phyloP scores from a whole-genome alignment of 176 grass and related monocot genomes.

The Saccharum officinarum region DNA sequence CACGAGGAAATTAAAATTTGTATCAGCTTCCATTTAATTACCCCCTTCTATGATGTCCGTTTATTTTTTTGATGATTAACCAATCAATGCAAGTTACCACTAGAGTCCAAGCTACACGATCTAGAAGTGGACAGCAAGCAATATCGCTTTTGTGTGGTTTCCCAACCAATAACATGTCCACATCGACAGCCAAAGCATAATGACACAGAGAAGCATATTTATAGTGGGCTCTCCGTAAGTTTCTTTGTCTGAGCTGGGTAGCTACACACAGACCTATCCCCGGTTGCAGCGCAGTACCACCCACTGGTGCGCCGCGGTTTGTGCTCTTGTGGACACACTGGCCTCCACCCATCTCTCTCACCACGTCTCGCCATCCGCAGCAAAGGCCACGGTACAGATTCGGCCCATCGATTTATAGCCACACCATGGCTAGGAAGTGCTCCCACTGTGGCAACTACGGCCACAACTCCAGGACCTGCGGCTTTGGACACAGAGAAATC shows the following conservation, averaged over 20 bases:
- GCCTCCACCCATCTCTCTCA: constrained; percentile 47
- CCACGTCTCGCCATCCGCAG: constrained; percentile 33
- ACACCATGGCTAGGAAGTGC: constrained; percentile 74
- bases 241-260: constrained; percentile 20
- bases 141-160: constrained; percentile 19
- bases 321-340: constrained; percentile 44
- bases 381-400: constrained; percentile 36
- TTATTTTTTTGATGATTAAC: neutral
- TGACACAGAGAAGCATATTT: constrained; percentile 18
- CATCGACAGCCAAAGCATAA: constrained; percentile 21
- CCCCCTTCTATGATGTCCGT: neutral
- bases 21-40: neutral
- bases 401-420: constrained; percentile 49
- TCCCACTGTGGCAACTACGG: constrained; percentile 68
- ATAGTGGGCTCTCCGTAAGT: constrained; percentile 31
- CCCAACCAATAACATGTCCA: constrained; percentile 25
- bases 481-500: constrained; percentile 29
- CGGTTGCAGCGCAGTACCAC: neutral
- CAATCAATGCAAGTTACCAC: neutral
- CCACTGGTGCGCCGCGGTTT: neutral
- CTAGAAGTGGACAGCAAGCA: neutral
- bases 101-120: constrained; percentile 24
- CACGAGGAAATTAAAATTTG: neutral
- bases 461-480: constrained; percentile 69
- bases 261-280: fast-evolving